Evolutionary conservation across 176 grass and related monocot genomes (phyloP).

Genomic region (Saccharum officinarum): DNA sequence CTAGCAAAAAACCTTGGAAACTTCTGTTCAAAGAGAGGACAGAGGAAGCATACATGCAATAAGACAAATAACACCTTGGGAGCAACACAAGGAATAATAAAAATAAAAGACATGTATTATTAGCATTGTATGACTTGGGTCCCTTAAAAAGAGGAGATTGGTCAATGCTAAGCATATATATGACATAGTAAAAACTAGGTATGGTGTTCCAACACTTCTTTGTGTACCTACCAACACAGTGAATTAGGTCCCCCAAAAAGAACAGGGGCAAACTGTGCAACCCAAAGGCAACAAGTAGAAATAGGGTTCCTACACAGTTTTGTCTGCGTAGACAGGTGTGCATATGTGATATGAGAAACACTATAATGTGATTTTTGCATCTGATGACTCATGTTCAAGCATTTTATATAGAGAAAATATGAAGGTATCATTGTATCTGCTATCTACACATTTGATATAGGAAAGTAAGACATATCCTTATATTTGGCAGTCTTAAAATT

Average conservation of each 20-base stretch:
- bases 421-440: neutral
- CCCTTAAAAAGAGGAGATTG: constrained; percentile 8
- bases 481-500: neutral
- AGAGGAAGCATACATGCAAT: neutral
- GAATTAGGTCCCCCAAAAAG: neutral
- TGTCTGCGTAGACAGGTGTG: neutral
- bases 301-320: neutral
- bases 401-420: neutral
- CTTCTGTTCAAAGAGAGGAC: neutral
- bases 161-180: neutral
- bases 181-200: neutral
- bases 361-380: neutral
- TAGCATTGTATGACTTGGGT: neutral
- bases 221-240: neutral
- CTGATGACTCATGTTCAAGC: neutral
- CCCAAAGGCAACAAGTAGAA: neutral
- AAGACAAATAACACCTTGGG: constrained; percentile 9
- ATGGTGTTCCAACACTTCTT: neutral
- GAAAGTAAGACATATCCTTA: neutral
- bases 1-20: neutral
- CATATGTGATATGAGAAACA: neutral
- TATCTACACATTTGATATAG: neutral
- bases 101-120: neutral
- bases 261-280: neutral
- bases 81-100: neutral